A percentile compares a stretch with the other conserved stretches of the same genome.
These are phyloP conservation scores for Akanthomyces uredinophilus DNA, from an alignment of 2,329 filamentous ascomycete species.

Conservation along the genomic window DNA sequence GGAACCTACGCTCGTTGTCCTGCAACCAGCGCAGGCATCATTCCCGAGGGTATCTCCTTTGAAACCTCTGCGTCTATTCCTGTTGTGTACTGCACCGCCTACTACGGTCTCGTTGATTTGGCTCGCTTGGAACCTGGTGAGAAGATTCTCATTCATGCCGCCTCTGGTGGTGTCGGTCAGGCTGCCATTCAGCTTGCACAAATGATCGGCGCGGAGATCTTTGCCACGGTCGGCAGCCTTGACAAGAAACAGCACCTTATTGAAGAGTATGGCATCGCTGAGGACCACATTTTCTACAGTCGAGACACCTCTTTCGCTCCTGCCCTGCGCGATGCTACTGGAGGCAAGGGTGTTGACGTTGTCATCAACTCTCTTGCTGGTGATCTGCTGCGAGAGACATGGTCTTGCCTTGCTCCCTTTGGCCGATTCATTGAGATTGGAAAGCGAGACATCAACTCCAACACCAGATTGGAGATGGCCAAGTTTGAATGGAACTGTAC, in stretches of 20 bases:
- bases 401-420: slow-evolving; percentile 39
- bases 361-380: slow-evolving; percentile 52
- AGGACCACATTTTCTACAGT: slow-evolving; percentile 26
- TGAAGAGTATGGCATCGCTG: slow-evolving; percentile 31
- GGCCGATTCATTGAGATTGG: slow-evolving; percentile 44
- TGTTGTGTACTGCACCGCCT: slow-evolving; percentile 36
- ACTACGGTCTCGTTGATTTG: slow-evolving; percentile 34
- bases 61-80: slow-evolving; percentile 36
- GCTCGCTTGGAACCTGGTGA: slow-evolving; percentile 34
- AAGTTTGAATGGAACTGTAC: slow-evolving; percentile 43
- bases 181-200: slow-evolving; percentile 35
- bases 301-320: slow-evolving; percentile 22
- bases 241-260: slow-evolving; percentile 36
- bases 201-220: slow-evolving; percentile 36
- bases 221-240: slow-evolving; percentile 35
- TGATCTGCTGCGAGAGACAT: slow-evolving; percentile 37
- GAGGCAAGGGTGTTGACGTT: slow-evolving; percentile 59
- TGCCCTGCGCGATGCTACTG: slow-evolving; percentile 24
- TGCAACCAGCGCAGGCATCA: slow-evolving; percentile 29
- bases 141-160: slow-evolving; percentile 36
- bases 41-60: slow-evolving; percentile 34
- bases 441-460: slow-evolving; percentile 33
- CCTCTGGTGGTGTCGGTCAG: slow-evolving; percentile 34
- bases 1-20: slow-evolving; percentile 29
- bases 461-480: slow-evolving; percentile 42